Base-by-base conservation (phyloP, 306 rosid genomes). In the Vigna mungo region DNA sequence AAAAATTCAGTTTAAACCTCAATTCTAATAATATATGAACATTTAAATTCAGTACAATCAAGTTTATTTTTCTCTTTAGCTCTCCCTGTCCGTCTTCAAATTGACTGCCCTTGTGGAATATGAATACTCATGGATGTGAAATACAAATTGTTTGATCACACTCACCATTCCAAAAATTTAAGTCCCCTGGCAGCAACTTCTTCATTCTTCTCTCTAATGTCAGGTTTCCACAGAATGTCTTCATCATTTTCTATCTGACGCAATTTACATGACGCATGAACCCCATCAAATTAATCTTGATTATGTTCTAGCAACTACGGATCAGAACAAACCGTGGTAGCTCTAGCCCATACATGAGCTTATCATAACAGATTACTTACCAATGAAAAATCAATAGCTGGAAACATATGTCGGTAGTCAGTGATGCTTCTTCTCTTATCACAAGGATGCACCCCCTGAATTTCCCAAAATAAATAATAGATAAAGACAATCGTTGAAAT, bases 371-470 rank as follows among this genome's bases (percentile, higher is more conserved):
- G 66, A 85, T 55, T 46, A 76, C 91, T 80, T 82, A 63, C 99
- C 89, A 87, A 84, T 36, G 96, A 92, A 85, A 95, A 95, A 86
- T 92, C 94, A 84, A 95, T 68, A 18, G 94, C 99, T 12, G 99
- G 99, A 81, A 95, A 95, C 78, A 95, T 84, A 72, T 84, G 52
- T 59, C 23, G 84, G 75, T 95, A 95, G 78, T 95, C 94, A 13
- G 69, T 83, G 71, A 91, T 85, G 84, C 81, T 90, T 83, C 96
- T 85, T 86, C 99, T 91, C 89, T 95, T 92, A 81, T 92, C 96
- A 76, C 99, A 95, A 59, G 97, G 97, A 85, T 88, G 92, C 73
- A 92, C 87, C 48, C 97, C 99, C 99, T 95, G 83, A 79, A 81
- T 74, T n/a, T 73, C 34, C 36, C 27, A 20, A 67, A 78, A 68